Evolutionary conservation across 2,329 filamentous ascomycete genomes (phyloP), one percentile per base, ranked within the genome.

Genomic region (Colletotrichum nymphaeae): DNA sequence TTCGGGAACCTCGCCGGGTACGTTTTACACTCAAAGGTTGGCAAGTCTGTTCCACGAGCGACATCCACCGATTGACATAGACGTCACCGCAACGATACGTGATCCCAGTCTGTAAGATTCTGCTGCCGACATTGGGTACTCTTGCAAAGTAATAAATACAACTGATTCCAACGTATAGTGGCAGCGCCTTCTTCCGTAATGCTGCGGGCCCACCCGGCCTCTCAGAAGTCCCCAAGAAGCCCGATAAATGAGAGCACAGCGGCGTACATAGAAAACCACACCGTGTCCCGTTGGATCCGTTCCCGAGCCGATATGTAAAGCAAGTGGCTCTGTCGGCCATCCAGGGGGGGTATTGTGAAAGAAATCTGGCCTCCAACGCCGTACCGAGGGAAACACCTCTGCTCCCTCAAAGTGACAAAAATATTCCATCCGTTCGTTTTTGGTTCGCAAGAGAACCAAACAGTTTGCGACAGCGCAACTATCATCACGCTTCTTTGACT

Each of bases 401-500:
- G 57, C 53, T 58, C 19, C 53, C 59, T 64, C 35, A 19, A 24
- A 69, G 30, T 35, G 35, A 46, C 35, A 42, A 16, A 56, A 26
- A n/a, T 3, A 55, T 28, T 26, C 49, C 22, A 37, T 32, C 16
- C 49, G n/a, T 56, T 22, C 7, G 24, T 56, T 49, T 53, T 4
- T 63, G 32, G 14, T 62, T 11, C 35, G 22, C 4, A 16, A 12
- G 19, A 22, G 7, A 56, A 57, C 12, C 22, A 63, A 56, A 19
- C 7, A 9, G 19, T 22, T 37, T 42, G 28, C 6, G 46, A 22
- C 81, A 84, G 72, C 28, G 32, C 28, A 11, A n/a, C 59, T 19
- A 9, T 24, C 35, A 49, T 70, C 57, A 73, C 24, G 76, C 76
- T 67, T 83, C 84, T 76, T 89, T 91, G 32, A 90, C 84, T 1